A percentile compares a stretch with the other conserved stretches of the same genome.
Conservation (phyloP, 306 rosid species). For the Pachyrhizus erosus region DNA sequence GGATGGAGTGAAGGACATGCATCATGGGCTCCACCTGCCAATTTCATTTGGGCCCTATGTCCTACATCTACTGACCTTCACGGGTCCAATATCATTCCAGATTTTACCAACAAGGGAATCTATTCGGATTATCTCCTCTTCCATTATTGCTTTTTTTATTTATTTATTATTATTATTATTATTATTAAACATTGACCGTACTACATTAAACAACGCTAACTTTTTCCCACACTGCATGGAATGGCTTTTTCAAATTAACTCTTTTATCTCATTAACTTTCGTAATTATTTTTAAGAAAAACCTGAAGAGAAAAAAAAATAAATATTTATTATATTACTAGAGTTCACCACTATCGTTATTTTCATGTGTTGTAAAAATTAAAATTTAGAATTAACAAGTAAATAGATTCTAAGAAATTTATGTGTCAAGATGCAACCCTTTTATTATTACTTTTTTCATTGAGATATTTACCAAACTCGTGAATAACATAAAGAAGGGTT, state of each 20-base stretch:
- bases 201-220: not conserved
- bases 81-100: slow-evolving; percentile 35
- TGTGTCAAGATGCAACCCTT: not conserved
- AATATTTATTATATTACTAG: not conserved
- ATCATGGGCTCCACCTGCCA: slow-evolving; percentile 47
- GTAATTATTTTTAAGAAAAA: not conserved
- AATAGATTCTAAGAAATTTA: not conserved
- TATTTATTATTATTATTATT: not conserved
- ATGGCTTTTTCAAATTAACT: not conserved
- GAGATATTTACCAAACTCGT: not conserved
- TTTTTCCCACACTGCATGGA: not conserved
- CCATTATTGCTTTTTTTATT: not conserved
- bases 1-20: slow-evolving; percentile 41
- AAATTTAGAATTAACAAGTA: not conserved
- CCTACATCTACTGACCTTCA: slow-evolving; percentile 29
- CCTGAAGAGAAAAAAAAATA: too few relatives aligned
- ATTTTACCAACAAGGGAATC: slow-evolving; percentile 24
- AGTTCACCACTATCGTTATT: not conserved
- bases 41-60: slow-evolving; percentile 42
- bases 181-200: not conserved
- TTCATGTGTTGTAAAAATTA: not conserved
- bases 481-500: not conserved
- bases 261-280: not conserved
- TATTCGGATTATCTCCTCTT: slow-evolving; percentile 1
- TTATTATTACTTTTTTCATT: not conserved